These are phyloP conservation scores for Penicillium fuscoglaucum DNA, from an alignment of 2,329 filamentous ascomycete species.

Conservation along the genomic window DNA sequence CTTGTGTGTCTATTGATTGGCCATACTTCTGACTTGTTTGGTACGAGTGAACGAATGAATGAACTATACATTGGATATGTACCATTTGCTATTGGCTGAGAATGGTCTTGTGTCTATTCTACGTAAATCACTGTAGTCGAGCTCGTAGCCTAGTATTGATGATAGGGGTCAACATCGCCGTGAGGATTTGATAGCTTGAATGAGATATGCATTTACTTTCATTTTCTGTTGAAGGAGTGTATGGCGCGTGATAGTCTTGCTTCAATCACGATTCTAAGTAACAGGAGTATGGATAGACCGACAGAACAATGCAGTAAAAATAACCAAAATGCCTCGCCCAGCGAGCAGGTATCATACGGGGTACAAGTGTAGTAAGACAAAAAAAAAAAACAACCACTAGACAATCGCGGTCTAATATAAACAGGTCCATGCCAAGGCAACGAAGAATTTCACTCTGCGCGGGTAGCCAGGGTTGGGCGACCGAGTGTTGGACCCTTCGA, in stretches of 20 bases:
- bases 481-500: constrained; percentile 20
- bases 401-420: neutral
- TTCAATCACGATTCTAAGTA: neutral
- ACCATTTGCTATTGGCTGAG: neutral
- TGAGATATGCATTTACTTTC: neutral
- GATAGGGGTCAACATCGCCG: neutral
- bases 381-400: neutral
- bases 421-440: neutral
- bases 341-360: constrained; percentile 9
- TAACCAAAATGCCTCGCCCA: constrained; percentile 9
- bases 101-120: neutral
- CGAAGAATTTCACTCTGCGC: constrained; percentile 7
- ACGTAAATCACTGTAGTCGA: neutral
- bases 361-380: neutral
- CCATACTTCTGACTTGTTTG: constrained; percentile 24
- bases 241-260: neutral
- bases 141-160: no score
- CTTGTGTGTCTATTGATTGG: constrained; percentile 7
- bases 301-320: neutral
- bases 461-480: constrained; percentile 8
- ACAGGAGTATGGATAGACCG: neutral
- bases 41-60: constrained; percentile 41
- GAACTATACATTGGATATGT: constrained; percentile 28
- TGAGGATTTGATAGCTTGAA: neutral
- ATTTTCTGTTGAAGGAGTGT: neutral